Evolutionary conservation across 2,329 filamentous ascomycete species (phyloP).

Genomic region (Trichoderma afroharzianum): DNA sequence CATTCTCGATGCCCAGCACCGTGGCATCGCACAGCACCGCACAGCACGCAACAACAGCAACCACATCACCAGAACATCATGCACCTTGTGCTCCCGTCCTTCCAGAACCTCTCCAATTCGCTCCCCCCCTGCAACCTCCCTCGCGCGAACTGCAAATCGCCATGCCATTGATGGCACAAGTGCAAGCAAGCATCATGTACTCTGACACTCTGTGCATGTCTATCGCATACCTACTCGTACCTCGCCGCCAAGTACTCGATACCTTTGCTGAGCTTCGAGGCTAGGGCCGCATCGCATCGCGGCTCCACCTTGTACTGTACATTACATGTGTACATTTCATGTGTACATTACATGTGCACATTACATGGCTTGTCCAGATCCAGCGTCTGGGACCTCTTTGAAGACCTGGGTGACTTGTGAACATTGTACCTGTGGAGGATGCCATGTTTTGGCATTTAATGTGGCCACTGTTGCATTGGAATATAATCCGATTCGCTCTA

Average conservation of each 20-base stretch:
- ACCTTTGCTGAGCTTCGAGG: neutral
- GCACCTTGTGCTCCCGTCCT: constrained; percentile 3
- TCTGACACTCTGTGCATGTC: neutral
- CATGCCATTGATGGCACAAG: neutral
- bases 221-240: constrained; percentile 2
- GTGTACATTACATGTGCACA: neutral
- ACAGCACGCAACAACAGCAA: neutral
- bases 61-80: neutral
- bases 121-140: constrained; percentile 1
- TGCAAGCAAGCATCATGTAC: neutral
- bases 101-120: neutral
- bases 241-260: constrained; percentile 8
- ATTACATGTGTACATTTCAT: neutral
- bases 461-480: constrained; percentile 1
- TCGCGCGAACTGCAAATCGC: constrained; percentile 10
- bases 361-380: constrained; percentile 8
- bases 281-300: constrained; percentile 16
- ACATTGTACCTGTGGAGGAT: constrained; percentile 15
- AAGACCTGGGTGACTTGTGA: constrained; percentile 4
- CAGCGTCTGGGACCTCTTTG: neutral
- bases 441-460: neutral
- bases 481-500: constrained; percentile 12
- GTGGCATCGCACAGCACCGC: neutral
- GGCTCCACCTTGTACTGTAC: constrained; percentile 11
- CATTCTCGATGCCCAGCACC: neutral